Conservation (phyloP, 768 basidiomycete genomes). For the Agrocybe praecox region DNA sequence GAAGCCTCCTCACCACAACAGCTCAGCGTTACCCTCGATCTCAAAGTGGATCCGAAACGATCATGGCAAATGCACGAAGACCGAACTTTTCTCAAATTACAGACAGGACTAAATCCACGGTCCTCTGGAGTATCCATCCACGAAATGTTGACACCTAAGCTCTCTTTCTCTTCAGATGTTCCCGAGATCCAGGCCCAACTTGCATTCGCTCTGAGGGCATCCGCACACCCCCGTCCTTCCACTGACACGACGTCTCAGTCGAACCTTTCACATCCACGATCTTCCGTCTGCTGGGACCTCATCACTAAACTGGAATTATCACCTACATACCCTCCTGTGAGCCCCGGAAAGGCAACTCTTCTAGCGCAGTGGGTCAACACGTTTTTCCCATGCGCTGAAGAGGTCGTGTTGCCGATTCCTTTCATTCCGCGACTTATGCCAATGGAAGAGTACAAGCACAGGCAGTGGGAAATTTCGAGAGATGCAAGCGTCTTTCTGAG, state of each 20-base stretch:
- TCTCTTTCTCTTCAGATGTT: neutral
- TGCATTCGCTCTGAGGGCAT: too few species aligned
- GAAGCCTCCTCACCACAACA: neutral
- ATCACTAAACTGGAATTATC: slow-evolving; percentile 4
- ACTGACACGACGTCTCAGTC: neutral
- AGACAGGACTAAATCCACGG: neutral
- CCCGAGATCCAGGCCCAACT: neutral
- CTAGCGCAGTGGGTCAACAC: slow-evolving; percentile 9
- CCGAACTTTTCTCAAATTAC: neutral
- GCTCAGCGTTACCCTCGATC: slow-evolving; percentile 6
- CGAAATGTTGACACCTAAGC: neutral
- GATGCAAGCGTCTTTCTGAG: neutral
- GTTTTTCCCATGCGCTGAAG: slow-evolving; percentile 5
- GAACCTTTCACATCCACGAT: neutral
- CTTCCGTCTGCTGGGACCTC: slow-evolving; percentile 6
- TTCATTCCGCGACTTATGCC: slow-evolving; percentile 5
- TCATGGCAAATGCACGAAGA: slow-evolving; percentile 7
- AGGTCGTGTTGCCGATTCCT: slow-evolving; percentile 3
- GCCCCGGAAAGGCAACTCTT: neutral
- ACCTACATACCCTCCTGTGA: slow-evolving; percentile 4
- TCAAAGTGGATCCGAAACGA: neutral
- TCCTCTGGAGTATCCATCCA: neutral
- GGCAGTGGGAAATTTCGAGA: neutral
- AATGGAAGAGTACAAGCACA: neutral
- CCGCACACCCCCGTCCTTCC: neutral